A percentile compares a stretch with the other conserved stretches of the same genome.
Conservation (phyloP, 1,284 basidiomycete genomes). For the Irpex sp. region DNA sequence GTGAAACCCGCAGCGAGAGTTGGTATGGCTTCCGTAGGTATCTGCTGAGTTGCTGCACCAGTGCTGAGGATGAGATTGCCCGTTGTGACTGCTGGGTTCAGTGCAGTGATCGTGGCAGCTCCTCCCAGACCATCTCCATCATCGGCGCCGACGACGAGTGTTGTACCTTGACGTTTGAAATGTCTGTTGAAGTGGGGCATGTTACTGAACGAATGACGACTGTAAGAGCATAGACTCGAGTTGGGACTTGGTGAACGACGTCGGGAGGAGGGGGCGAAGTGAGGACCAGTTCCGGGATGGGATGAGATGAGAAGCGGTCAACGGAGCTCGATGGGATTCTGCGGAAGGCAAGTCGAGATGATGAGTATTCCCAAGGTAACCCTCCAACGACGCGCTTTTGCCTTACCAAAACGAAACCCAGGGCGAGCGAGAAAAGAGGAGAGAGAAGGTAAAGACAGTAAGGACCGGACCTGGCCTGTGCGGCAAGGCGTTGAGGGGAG, state of each 20-base stretch:
- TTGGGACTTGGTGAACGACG: neutral
- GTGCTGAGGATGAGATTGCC: conserved; percentile 11
- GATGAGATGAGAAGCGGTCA: neutral
- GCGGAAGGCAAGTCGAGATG: neutral
- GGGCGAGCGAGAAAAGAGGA: no score
- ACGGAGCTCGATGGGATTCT: no score
- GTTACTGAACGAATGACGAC: conserved; percentile 23
- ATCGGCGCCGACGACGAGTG: conserved; percentile 5
- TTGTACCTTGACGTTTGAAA: conserved; percentile 15
- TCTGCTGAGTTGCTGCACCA: neutral
- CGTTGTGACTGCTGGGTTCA: neutral
- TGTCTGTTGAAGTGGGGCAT: conserved; percentile 8
- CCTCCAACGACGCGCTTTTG: neutral
- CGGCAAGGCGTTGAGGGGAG: neutral
- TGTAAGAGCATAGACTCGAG: conserved; percentile 21
- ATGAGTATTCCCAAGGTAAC: neutral
- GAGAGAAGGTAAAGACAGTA: neutral
- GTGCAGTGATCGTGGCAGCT: conserved; percentile 2
- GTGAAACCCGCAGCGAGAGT: conserved; percentile 8
- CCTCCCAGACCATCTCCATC: conserved; percentile 13
- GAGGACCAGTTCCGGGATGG: neutral
- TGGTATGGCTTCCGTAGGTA: conserved; percentile 6
- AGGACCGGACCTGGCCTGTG: neutral
- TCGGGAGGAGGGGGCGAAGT: neutral
- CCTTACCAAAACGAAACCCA: neutral